These are phyloP conservation scores for Gyrodon lividus DNA, from an alignment of 768 basidiomycete genomes.

Conservation along the genomic window DNA sequence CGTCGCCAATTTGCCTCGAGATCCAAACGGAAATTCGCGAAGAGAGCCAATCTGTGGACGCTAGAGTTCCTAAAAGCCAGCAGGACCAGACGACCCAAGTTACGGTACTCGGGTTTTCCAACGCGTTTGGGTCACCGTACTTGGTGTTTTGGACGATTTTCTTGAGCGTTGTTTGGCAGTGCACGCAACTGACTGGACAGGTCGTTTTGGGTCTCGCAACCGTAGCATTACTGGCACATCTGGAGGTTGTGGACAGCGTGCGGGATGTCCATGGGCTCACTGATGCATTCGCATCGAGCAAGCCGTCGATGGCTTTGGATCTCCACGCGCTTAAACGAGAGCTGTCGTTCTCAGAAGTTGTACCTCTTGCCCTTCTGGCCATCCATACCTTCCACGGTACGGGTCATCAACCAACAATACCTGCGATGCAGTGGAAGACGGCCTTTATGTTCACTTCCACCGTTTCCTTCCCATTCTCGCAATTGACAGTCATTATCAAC, in stretches of 20 bases:
- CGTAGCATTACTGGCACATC: slow-evolving; percentile 66
- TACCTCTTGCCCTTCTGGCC: slow-evolving; percentile 73
- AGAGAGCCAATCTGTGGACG: slow-evolving; percentile 16
- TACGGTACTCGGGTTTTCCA: slow-evolving; percentile 80
- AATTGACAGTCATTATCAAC: slow-evolving; percentile 73
- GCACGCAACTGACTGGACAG: slow-evolving; percentile 82
- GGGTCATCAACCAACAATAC: slow-evolving; percentile 87
- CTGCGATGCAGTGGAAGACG: slow-evolving; percentile 93
- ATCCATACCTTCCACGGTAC: slow-evolving; percentile 81
- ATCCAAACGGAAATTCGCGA: slow-evolving; percentile 39
- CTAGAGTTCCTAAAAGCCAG: slow-evolving; percentile 6
- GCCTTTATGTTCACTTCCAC: slow-evolving; percentile 80
- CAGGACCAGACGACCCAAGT: slow-evolving; percentile 43
- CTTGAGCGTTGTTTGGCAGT: slow-evolving; percentile 51
- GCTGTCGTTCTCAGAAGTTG: slow-evolving; percentile 63
- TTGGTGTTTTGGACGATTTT: slow-evolving; percentile 74
- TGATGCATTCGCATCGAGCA: slow-evolving; percentile 47
- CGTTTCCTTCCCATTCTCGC: slow-evolving; percentile 71
- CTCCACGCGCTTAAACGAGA: slow-evolving; percentile 31
- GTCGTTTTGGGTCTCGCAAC: slow-evolving; percentile 64
- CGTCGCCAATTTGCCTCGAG: slow-evolving; percentile 72
- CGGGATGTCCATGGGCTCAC: slow-evolving; percentile 65
- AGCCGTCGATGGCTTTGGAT: slow-evolving; percentile 44
- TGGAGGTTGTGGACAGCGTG: slow-evolving; percentile 80
- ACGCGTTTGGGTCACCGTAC: slow-evolving; percentile 87